Conservation (phyloP, 2,329 filamentous ascomycete species). For the Penicillium olsonii region DNA sequence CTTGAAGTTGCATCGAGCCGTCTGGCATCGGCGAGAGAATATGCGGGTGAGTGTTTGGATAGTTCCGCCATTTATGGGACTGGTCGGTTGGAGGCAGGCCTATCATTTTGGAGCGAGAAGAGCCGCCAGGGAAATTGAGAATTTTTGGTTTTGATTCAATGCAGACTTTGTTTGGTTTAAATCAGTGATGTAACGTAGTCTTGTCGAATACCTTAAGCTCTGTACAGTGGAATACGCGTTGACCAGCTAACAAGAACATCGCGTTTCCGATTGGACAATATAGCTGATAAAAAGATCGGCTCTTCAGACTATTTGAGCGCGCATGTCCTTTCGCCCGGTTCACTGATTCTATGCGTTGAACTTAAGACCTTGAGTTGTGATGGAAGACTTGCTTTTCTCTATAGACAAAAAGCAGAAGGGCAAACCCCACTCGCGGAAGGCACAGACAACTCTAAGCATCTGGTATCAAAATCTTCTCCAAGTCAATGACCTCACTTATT, state of each 20-base stretch:
- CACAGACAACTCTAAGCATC: neutral
- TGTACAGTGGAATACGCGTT: no score
- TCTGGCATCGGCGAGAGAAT: conserved; percentile 8
- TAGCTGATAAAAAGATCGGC: no score
- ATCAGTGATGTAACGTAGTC: no score
- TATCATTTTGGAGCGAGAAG: conserved; percentile 15
- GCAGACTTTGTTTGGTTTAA: no score
- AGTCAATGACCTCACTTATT: neutral
- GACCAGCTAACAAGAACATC: no score
- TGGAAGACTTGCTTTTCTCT: neutral
- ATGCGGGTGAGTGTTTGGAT: conserved; percentile 18
- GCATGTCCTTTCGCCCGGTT: no score
- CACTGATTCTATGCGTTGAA: no score
- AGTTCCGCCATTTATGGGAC: conserved; percentile 17
- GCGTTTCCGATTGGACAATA: no score
- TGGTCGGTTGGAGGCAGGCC: conserved; percentile 11
- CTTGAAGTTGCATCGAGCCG: conserved; percentile 12
- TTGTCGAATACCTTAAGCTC: no score
- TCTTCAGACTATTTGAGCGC: no score
- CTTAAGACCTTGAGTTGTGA: no score
- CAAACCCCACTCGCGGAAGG: neutral
- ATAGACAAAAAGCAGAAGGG: neutral
- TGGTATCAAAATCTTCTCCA: neutral
- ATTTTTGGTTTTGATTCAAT: neutral
- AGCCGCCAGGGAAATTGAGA: conserved; percentile 14